A percentile compares a stretch with the other conserved stretches of the same genome.
phyloP scores from a whole-genome alignment of 371 early-diverging fungal genomes.

The Lichtheimia corymbifera region DNA sequence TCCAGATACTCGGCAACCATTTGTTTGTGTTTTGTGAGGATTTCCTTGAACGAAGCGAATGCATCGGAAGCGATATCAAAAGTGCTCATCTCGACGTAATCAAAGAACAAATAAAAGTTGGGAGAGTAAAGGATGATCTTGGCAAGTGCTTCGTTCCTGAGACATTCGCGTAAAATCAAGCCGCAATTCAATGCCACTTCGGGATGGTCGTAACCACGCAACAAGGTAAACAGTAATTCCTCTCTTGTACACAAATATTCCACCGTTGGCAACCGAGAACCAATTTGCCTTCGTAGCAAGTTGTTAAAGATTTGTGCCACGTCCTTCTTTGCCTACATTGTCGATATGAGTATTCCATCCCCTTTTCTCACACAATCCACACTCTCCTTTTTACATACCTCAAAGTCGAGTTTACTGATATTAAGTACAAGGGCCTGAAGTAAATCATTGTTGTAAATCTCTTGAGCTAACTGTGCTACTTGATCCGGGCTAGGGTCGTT shows the following conservation, averaged over 20 bases:
- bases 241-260: conserved; percentile 88
- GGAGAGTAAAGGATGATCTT: conserved; percentile 80
- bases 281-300: conserved; percentile 91
- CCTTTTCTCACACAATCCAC: not conserved
- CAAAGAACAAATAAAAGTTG: conserved; percentile 90
- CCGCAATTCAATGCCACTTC: conserved; percentile 97
- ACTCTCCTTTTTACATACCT: conserved; percentile 47
- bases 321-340: conserved; percentile 90
- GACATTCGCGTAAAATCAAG: conserved; percentile 94
- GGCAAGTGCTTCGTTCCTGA: conserved; percentile 91
- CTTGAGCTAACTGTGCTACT: conserved; percentile 93
- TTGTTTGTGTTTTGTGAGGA: conserved; percentile 92
- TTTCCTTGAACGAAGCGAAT: conserved; percentile 96
- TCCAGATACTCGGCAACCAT: conserved; percentile 90
- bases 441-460: conserved; percentile 89
- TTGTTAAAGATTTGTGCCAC: conserved; percentile 96
- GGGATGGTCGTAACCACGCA: conserved; percentile 91
- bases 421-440: conserved; percentile 82
- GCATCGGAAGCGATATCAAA: conserved; percentile 98
- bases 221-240: conserved; percentile 78
- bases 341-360: not conserved
- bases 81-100: conserved; percentile 92
- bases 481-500: conserved; percentile 89
- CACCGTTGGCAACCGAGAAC: conserved; percentile 92
- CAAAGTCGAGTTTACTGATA: conserved; percentile 92